Percentiles rank a stretch among this genome's conserved stretches.
Conservation (phyloP, 345 rosid species). For the Gossypium australe region DNA sequence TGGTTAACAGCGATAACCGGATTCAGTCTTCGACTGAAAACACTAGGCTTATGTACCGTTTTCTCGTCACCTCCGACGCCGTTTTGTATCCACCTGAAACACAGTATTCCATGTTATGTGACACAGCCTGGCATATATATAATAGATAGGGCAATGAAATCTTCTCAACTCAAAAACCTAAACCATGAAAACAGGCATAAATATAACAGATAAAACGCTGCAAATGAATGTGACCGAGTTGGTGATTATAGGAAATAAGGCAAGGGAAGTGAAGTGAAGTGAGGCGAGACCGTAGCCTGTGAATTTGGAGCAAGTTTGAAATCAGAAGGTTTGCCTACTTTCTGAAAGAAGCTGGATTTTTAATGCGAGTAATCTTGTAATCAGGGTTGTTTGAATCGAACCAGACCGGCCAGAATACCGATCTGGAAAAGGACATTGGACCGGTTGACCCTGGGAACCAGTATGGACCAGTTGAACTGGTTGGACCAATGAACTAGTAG, state of each 20-base stretch:
- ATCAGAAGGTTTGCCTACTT: background rate
- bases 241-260: background rate
- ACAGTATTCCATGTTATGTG: background rate
- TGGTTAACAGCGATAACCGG: no score
- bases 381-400: no score
- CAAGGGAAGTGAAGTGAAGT: background rate
- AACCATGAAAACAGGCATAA: background rate
- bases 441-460: no score
- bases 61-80: conserved; percentile 45
- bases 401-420: no score
- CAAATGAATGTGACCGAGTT: background rate
- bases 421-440: no score
- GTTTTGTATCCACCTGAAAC: conserved; percentile 67
- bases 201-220: background rate
- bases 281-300: background rate
- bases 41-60: background rate
- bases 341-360: conserved; percentile 3
- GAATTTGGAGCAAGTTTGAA: background rate
- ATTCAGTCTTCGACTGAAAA: conserved; percentile 5
- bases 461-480: no score
- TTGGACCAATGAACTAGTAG: no score
- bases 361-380: background rate
- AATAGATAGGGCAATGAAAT: background rate
- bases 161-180: background rate
- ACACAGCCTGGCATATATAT: no score